Conservation (phyloP, 331 rosid species). For the Quercus phellos region DNA sequence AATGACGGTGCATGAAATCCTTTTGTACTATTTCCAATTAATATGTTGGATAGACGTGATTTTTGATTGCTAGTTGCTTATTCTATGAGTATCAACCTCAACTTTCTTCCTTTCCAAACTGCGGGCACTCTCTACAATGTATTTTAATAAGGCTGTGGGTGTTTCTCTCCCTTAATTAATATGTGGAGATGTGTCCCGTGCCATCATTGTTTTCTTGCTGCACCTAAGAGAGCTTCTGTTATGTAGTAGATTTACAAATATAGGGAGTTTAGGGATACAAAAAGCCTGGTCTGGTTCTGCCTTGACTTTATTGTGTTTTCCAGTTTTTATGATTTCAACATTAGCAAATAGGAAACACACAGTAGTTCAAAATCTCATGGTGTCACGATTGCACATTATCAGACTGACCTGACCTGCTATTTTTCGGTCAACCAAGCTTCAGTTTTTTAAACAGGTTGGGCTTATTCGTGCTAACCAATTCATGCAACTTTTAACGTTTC, state of each 20-base stretch:
- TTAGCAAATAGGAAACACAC: neutral
- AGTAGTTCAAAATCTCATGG: neutral
- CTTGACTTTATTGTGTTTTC: neutral
- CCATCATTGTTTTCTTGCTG: neutral
- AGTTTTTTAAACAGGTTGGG: neutral
- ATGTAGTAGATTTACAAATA: neutral
- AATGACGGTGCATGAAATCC: neutral
- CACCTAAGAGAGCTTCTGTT: neutral
- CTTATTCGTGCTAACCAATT: neutral
- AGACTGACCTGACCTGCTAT: neutral
- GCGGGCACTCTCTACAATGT: neutral
- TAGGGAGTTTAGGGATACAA: neutral
- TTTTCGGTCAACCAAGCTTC: neutral
- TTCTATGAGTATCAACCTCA: neutral
- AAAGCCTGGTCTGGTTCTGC: neutral
- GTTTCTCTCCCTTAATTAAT: neutral
- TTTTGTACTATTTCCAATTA: neutral
- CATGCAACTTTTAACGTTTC: neutral
- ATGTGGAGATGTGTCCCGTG: neutral
- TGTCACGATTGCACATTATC: neutral
- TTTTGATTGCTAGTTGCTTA: neutral
- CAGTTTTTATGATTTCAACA: neutral
- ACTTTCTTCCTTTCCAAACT: neutral
- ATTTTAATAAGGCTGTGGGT: neutral
- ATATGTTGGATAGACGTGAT: neutral